Percentiles rank a stretch among this genome's conserved stretches.
Evolutionary conservation across 2,329 filamentous ascomycete genomes (phyloP).

Genomic region (Paracamarosporium sp.): DNA sequence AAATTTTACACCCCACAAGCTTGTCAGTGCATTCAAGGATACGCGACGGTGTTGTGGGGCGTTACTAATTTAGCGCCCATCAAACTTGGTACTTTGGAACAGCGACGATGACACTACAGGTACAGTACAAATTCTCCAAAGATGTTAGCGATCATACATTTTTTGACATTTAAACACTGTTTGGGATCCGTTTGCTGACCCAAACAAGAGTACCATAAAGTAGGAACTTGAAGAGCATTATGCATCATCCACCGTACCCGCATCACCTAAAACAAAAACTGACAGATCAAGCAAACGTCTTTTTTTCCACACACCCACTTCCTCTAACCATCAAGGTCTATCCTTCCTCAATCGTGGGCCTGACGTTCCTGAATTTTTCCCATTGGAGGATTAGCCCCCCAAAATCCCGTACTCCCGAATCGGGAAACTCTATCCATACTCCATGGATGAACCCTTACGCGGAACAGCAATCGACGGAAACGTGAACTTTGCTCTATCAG

Average conservation of each 20-base stretch:
- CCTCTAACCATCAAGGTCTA: neutral
- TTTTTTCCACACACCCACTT: neutral
- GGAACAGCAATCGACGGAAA: constrained; percentile 20
- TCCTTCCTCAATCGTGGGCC: neutral
- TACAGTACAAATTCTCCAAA: too few relatives aligned
- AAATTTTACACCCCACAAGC: too few relatives aligned
- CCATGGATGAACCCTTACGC: constrained; percentile 27
- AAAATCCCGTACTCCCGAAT: neutral
- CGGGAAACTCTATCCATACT: constrained; percentile 9
- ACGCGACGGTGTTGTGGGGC: neutral
- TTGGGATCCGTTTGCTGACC: too few relatives aligned
- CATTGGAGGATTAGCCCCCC: neutral
- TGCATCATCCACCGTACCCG: neutral
- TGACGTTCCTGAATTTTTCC: neutral
- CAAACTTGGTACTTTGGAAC: too few relatives aligned
- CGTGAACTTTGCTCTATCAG: neutral
- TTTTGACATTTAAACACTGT: too few relatives aligned
- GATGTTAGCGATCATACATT: too few relatives aligned
- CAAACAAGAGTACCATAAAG: too few relatives aligned
- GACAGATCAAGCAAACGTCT: neutral
- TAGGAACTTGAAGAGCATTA: too few relatives aligned
- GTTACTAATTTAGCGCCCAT: neutral
- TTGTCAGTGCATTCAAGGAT: too few relatives aligned
- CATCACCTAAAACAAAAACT: neutral
- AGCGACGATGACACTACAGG: too few relatives aligned